These are phyloP conservation scores for Lentinula lateritia DNA, from an alignment of 768 basidiomycete species.

Conservation along the genomic window DNA sequence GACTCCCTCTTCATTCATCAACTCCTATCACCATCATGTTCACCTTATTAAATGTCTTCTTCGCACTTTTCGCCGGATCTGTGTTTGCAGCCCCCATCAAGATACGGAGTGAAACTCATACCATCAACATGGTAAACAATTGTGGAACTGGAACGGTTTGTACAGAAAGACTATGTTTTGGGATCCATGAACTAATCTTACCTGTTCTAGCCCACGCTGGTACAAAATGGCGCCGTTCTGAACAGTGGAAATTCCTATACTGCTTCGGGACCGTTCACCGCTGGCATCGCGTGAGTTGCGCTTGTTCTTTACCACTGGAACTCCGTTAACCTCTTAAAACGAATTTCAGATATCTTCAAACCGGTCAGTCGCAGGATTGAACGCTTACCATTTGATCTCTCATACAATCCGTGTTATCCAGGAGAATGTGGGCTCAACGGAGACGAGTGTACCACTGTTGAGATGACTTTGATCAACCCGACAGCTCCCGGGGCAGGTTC, in stretches of 20 bases:
- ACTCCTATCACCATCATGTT: background rate
- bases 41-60: background rate
- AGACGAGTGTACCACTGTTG: constrained; percentile 31
- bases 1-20: background rate
- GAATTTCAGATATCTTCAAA: constrained; percentile 23
- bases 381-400: background rate
- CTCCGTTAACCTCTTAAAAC: no score
- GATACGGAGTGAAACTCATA: background rate
- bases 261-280: constrained; percentile 20
- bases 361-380: constrained; percentile 10
- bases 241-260: constrained; percentile 24
- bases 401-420: background rate
- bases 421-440: constrained; percentile 33
- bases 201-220: constrained; percentile 20
- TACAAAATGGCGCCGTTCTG: constrained; percentile 22
- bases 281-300: constrained; percentile 29
- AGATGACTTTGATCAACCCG: constrained; percentile 30
- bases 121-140: constrained; percentile 21
- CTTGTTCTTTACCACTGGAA: no score
- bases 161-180: background rate
- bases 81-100: background rate
- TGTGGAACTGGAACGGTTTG: constrained; percentile 29
- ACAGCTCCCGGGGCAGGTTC: constrained; percentile 23
- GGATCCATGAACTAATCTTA: background rate
- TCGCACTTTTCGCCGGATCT: background rate